A percentile compares a stretch with the other conserved stretches of the same genome.
Conservation (phyloP, 23 red algal genomes). For the Cyanidiococcus yangmingshanensis region DNA sequence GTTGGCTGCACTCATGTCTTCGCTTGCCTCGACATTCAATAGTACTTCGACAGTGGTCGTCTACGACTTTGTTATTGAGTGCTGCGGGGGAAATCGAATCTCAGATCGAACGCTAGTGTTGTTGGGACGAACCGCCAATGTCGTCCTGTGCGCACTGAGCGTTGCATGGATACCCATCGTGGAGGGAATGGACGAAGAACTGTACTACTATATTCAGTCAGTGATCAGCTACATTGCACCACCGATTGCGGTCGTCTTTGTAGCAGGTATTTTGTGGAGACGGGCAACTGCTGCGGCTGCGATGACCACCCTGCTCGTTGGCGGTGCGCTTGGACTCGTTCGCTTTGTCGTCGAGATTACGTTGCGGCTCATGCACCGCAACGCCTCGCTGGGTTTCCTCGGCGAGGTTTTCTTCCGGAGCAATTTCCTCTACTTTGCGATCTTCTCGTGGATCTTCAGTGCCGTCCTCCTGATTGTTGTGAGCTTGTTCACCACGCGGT, state of each 20-base stretch:
- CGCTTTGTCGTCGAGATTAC: constrained; percentile 19
- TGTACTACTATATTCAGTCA: constrained; percentile 31
- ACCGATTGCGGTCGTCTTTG: constrained; percentile 26
- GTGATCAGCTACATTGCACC: constrained; percentile 28
- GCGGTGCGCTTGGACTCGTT: constrained; percentile 10
- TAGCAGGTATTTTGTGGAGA: constrained; percentile 12
- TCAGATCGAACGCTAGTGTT: constrained; percentile 13
- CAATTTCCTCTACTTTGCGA: constrained; percentile 33
- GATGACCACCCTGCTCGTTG: not conserved
- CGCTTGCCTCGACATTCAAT: constrained; percentile 24
- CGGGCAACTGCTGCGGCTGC: constrained; percentile 23
- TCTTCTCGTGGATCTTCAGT: constrained; percentile 11
- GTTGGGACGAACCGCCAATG: constrained; percentile 3
- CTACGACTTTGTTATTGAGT: constrained; percentile 13
- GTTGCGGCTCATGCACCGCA: not conserved
- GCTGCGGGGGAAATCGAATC: not conserved
- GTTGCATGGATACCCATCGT: constrained; percentile 25
- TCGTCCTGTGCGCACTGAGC: not conserved
- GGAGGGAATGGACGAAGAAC: constrained; percentile 10
- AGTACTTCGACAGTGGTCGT: constrained; percentile 16
- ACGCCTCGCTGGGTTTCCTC: not conserved
- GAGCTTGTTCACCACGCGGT: constrained; percentile 13
- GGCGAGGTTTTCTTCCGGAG: not conserved
- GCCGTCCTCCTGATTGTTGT: not conserved
- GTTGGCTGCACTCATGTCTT: constrained; percentile 32